Percentiles rank a stretch among this genome's conserved stretches.
Evolutionary conservation across 306 rosid species (phyloP).

Genomic region (Medicago truncatula): MtrunA17r5.0-ANR NC_053042.1:7243501-7244000

Average conservation of each 20-base stretch:
- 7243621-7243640: slow-evolving; percentile 96
- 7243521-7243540: slow-evolving; percentile 91
- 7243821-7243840: not conserved
- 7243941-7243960: not conserved
- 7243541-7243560: slow-evolving; percentile 74
- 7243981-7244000: too few relatives aligned
- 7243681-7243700: slow-evolving; percentile 85
- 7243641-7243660: slow-evolving; percentile 92
- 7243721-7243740: slow-evolving; percentile 65
- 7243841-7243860: slow-evolving; percentile 29
- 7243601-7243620: slow-evolving; percentile 94
- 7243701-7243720: slow-evolving; percentile 93
- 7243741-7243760: slow-evolving; percentile 87
- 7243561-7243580: slow-evolving; percentile 89
- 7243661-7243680: slow-evolving; percentile 64
- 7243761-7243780: slow-evolving; percentile 73
- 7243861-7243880: slow-evolving; percentile 8
- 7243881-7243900: not conserved
- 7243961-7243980: not conserved
- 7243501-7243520: slow-evolving; percentile 47
- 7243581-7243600: slow-evolving; percentile 84
- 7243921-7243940: not conserved
- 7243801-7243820: slow-evolving; percentile 69
- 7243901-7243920: not conserved
- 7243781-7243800: slow-evolving; percentile 69